phyloP scores from a whole-genome alignment of 106 monocot species.

The Amphibolis antarctica region DNA sequence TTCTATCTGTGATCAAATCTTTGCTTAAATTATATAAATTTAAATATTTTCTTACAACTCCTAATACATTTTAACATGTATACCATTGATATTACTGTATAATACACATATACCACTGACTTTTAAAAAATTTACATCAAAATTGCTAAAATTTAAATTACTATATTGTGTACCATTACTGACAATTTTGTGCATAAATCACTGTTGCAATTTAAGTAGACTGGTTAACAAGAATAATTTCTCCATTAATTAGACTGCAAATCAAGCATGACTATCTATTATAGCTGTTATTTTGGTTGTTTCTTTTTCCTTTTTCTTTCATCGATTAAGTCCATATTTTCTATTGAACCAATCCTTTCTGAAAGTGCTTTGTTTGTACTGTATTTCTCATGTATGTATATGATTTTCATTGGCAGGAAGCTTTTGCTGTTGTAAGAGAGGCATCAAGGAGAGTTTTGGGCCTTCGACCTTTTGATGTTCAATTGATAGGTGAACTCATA shows the following conservation, averaged over 20 bases:
- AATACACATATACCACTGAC: no score
- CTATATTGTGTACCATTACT: no score
- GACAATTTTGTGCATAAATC: no score
- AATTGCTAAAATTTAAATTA: no score
- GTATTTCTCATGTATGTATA: not conserved
- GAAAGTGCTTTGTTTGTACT: not conserved
- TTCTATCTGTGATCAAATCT: no score
- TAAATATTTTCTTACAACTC: no score
- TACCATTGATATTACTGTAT: no score
- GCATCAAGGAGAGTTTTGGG: constrained; percentile 93
- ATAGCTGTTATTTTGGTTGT: not conserved
- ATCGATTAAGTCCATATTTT: not conserved
- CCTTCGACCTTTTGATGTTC: constrained; percentile 95
- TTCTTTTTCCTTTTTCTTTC: not conserved
- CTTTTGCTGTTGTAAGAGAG: constrained; percentile 92
- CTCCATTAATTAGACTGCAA: not conserved
- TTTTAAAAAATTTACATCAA: no score
- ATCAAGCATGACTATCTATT: not conserved
- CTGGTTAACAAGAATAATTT: no score
- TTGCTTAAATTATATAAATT: no score
- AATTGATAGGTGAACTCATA: constrained; percentile 53
- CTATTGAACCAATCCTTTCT: not conserved
- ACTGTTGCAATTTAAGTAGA: no score
- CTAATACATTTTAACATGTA: no score
- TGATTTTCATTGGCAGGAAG: constrained; percentile 41